phyloP scores from a whole-genome alignment of 2,329 filamentous ascomycete species.

The Calonectria pseudoreteaudii region DNA sequence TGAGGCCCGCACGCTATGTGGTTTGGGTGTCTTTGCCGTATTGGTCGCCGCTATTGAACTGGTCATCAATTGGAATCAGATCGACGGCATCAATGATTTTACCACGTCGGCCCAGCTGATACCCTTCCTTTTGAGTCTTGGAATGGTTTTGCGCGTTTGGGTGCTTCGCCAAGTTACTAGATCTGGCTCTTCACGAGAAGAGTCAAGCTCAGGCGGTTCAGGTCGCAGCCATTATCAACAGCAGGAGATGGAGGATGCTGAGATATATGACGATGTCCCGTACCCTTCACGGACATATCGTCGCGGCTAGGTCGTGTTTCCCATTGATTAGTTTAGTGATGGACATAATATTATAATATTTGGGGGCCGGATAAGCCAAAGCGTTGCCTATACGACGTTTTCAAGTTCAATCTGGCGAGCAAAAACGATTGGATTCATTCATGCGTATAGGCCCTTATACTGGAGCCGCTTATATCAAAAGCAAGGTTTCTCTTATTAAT shows the following conservation, averaged over 20 bases:
- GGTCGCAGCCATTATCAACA: neutral
- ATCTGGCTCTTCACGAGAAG: neutral
- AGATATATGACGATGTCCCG: neutral
- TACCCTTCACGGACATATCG: neutral
- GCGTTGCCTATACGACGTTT: no score
- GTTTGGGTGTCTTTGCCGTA: slow-evolving; percentile 43
- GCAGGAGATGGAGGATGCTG: slow-evolving; percentile 1
- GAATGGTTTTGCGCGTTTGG: slow-evolving; percentile 42
- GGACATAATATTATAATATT: neutral
- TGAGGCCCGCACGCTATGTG: slow-evolving; percentile 34
- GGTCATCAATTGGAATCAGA: slow-evolving; percentile 48
- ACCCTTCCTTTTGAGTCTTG: slow-evolving; percentile 47
- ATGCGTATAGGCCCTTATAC: no score
- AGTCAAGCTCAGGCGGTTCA: neutral
- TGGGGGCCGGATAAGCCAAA: neutral
- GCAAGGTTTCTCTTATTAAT: no score
- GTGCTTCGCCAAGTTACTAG: slow-evolving; percentile 33
- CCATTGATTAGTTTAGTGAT: neutral
- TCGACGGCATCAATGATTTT: slow-evolving; percentile 39
- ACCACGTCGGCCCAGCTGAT: slow-evolving; percentile 46
- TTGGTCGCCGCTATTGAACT: slow-evolving; percentile 49
- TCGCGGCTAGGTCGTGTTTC: neutral
- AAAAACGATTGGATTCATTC: no score
- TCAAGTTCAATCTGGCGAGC: no score
- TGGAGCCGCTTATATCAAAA: no score